Percentiles rank a stretch among this genome's conserved stretches.
Conservation (phyloP, 2,329 filamentous ascomycete species). For the Diplodia sapinea region DNA sequence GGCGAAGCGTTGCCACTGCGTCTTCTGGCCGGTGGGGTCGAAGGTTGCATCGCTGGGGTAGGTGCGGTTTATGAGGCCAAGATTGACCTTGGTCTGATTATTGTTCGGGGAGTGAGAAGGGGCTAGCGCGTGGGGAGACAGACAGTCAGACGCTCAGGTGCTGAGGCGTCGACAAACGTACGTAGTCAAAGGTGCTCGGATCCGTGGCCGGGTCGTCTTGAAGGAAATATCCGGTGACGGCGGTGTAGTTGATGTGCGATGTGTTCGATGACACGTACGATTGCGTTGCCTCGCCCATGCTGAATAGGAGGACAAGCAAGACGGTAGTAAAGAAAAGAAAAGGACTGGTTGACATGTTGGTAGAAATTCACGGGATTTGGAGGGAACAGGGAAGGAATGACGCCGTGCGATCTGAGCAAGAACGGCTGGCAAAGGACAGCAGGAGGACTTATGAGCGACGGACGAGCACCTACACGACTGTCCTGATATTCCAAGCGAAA, state of each 20-base stretch:
- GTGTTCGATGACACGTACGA: slow-evolving; percentile 19
- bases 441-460: slow-evolving; percentile 14
- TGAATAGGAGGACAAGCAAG: slow-evolving; percentile 28
- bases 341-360: slow-evolving; percentile 28
- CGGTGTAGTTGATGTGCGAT: slow-evolving; percentile 63
- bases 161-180: slow-evolving; percentile 39
- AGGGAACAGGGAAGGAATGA: not conserved
- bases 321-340: slow-evolving; percentile 29
- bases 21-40: slow-evolving; percentile 52
- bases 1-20: slow-evolving; percentile 70
- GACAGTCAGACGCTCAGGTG: slow-evolving; percentile 37
- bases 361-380: not conserved
- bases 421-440: not conserved
- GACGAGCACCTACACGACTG: slow-evolving; percentile 19
- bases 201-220: slow-evolving; percentile 66
- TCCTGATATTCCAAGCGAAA: slow-evolving; percentile 20
- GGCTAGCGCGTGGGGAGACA: not conserved
- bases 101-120: not conserved
- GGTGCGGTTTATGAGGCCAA: slow-evolving; percentile 68
- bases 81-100: slow-evolving; percentile 63
- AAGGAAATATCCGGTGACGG: slow-evolving; percentile 67
- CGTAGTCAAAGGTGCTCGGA: slow-evolving; percentile 65
- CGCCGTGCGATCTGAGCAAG: not conserved
- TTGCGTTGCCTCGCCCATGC: slow-evolving; percentile 28
- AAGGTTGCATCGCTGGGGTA: slow-evolving; percentile 60